phyloP scores from a whole-genome alignment of 305 asterid genomes.

The Fraxinus sp. region DNA sequence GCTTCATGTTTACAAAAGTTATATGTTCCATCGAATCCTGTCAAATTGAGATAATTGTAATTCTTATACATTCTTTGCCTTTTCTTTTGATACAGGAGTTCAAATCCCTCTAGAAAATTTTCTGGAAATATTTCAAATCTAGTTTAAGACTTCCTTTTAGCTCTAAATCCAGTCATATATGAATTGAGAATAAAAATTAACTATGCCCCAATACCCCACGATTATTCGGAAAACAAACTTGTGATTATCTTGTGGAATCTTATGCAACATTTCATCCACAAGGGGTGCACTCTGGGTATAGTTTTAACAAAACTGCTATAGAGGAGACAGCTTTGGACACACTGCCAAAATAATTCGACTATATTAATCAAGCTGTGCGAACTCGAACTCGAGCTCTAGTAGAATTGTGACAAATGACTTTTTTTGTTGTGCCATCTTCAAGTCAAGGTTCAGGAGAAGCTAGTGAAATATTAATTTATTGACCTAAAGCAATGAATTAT shows the following conservation, averaged over 20 bases:
- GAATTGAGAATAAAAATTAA: neutral
- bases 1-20: neutral
- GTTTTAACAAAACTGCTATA: too few species aligned
- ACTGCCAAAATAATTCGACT: too few species aligned
- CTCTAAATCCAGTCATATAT: neutral
- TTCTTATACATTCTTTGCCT: neutral
- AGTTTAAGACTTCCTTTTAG: neutral
- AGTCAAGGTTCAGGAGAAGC: slow-evolving; percentile 20
- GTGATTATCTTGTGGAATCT: too few species aligned
- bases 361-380: neutral
- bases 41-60: neutral
- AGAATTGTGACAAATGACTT: too few species aligned
- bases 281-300: neutral
- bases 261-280: too few species aligned
- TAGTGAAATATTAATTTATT: slow-evolving; percentile 15
- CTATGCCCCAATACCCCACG: neutral
- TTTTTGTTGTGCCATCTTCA: neutral
- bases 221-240: neutral
- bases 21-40: neutral
- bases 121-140: neutral
- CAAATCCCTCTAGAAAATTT: neutral
- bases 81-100: neutral
- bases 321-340: neutral
- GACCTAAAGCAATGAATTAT: slow-evolving; percentile 13
- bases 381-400: neutral